Evolutionary conservation across 208 protist genomes (phyloP).

Genomic region (Naegleria lovaniensis): DNA sequence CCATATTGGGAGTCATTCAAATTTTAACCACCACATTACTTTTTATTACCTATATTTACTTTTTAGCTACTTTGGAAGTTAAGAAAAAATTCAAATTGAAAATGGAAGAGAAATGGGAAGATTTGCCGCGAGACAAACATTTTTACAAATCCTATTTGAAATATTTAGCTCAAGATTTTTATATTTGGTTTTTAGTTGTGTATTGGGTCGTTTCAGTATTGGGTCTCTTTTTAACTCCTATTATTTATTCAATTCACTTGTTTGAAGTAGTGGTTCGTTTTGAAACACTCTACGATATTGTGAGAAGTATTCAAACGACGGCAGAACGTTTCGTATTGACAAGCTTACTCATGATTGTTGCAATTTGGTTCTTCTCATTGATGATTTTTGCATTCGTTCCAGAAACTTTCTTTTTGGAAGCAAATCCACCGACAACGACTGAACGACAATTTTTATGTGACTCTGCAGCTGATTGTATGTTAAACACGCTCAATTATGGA

Average conservation of each 20-base stretch:
- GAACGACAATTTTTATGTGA: neutral
- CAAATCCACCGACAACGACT: neutral
- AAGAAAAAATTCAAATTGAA: neutral
- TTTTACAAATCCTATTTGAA: neutral
- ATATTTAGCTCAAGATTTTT: neutral
- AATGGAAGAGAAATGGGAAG: neutral
- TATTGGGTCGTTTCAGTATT: neutral
- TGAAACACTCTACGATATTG: neutral
- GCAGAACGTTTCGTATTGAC: neutral
- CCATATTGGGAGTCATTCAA: neutral
- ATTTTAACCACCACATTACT: neutral
- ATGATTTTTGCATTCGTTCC: neutral
- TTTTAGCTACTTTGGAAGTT: neutral
- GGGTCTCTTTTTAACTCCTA: neutral
- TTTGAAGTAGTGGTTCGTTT: conserved; percentile 3
- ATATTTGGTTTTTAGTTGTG: neutral
- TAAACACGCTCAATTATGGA: neutral
- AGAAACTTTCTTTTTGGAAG: neutral
- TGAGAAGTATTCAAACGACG: neutral
- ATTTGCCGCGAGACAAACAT: neutral
- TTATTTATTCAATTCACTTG: neutral
- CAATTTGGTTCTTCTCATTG: neutral
- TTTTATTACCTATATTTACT: neutral
- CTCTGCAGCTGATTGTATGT: neutral
- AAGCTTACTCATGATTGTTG: neutral